Evolutionary conservation across 2,329 filamentous ascomycete species (phyloP).

Genomic region (Fusarium pininemorale): DNA sequence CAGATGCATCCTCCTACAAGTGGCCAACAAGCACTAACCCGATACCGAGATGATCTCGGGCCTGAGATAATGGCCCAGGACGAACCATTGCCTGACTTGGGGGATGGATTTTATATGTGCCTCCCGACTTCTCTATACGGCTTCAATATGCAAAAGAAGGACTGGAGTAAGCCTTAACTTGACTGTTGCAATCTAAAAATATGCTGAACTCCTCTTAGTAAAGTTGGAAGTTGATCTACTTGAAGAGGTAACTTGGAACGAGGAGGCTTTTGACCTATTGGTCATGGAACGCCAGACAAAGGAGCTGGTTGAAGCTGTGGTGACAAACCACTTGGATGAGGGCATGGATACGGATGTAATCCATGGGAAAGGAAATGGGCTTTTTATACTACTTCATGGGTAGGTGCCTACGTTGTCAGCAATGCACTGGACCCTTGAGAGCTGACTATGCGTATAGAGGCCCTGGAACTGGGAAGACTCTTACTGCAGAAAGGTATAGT

Average conservation of each 20-base stretch:
- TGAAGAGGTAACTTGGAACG: not conserved
- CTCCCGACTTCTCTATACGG: not conserved
- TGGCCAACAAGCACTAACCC: rapidly evolving
- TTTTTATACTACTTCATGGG: not conserved
- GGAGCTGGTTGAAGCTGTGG: not conserved
- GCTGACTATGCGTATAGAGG: not conserved
- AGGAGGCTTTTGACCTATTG: not conserved
- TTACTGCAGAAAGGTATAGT: not conserved
- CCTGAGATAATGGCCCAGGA: not conserved
- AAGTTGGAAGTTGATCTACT: not conserved
- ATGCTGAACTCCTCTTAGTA: not conserved
- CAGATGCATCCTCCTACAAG: not conserved
- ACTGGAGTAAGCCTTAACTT: not conserved
- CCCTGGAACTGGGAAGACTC: not conserved
- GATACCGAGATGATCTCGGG: not conserved
- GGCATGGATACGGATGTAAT: not conserved
- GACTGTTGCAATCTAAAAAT: rapidly evolving
- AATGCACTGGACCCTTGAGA: no score
- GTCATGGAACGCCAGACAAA: not conserved
- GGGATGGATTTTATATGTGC: not conserved
- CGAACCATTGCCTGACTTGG: not conserved
- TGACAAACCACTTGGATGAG: not conserved
- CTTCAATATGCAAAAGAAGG: constrained; percentile 2
- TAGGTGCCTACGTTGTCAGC: no score
- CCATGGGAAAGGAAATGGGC: not conserved